These are phyloP conservation scores for Diaporthe ampelina DNA, from an alignment of 2,329 filamentous ascomycete genomes.

Conservation along the genomic window DNA sequence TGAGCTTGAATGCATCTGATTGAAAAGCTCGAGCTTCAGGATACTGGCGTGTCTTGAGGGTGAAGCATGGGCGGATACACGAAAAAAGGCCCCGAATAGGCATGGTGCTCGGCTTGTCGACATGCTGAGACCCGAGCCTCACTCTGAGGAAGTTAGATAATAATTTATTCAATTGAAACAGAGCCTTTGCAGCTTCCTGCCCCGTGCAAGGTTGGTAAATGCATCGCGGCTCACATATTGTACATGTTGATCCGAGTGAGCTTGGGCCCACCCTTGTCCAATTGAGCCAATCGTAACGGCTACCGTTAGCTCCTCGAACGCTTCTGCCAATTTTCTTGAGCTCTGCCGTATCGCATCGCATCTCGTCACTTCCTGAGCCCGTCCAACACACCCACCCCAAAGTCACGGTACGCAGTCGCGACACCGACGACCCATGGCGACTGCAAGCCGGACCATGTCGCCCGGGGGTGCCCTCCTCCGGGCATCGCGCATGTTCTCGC, in stretches of 20 bases:
- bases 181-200: not conserved
- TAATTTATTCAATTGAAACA: no score
- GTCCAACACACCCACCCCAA: constrained; percentile 9
- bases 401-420: constrained; percentile 31
- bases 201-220: not conserved
- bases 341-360: constrained; percentile 28
- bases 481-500: constrained; percentile 89
- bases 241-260: not conserved
- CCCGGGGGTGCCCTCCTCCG: constrained; percentile 81
- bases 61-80: not conserved
- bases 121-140: rapidly evolving
- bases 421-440: constrained; percentile 49
- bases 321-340: constrained; percentile 32
- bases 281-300: constrained; percentile 20
- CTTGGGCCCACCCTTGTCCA: not conserved
- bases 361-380: not conserved
- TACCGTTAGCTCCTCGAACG: constrained; percentile 12
- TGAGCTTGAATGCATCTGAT: no score
- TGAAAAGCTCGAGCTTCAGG: not conserved
- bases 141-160: not conserved
- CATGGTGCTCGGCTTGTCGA: not conserved
- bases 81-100: not conserved
- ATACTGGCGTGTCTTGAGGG: not conserved
- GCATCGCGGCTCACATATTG: no score
- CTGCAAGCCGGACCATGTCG: constrained; percentile 57